These are phyloP conservation scores for Erysimum cheiri DNA, from an alignment of 441 rosid genomes.

Conservation along the genomic window DNA sequence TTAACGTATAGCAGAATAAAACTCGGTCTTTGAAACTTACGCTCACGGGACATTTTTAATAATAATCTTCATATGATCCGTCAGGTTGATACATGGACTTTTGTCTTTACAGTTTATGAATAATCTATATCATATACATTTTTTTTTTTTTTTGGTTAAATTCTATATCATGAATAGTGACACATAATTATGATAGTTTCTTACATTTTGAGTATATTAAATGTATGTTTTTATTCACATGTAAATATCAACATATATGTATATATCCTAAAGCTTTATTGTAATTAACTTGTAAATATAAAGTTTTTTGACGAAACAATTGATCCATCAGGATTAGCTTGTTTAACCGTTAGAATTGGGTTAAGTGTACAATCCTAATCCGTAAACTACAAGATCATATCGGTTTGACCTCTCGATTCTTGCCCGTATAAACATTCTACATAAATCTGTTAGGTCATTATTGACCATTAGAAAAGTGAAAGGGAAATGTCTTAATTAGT, in stretches of 20 bases:
- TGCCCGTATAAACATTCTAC: not conserved
- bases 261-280: not conserved
- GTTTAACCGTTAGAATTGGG: not conserved
- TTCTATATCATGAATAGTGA: too few relatives aligned
- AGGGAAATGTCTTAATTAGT: not conserved
- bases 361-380: not conserved
- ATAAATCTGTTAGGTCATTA: conserved; percentile 1
- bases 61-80: too few relatives aligned
- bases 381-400: not conserved
- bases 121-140: too few relatives aligned
- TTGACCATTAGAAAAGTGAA: not conserved
- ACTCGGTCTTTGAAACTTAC: not conserved
- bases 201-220: not conserved
- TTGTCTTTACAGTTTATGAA: too few relatives aligned
- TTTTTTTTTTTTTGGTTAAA: too few relatives aligned
- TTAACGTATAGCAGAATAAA: conserved; percentile 11
- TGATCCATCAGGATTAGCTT: too few relatives aligned
- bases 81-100: too few relatives aligned
- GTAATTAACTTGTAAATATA: not conserved
- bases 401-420: not conserved
- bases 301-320: not conserved
- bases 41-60: not conserved
- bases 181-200: too few relatives aligned
- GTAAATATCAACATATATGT: not conserved
- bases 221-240: not conserved